Base-by-base conservation (phyloP, 805 yeast genomes). In the Nakazawaea peltata region DNA sequence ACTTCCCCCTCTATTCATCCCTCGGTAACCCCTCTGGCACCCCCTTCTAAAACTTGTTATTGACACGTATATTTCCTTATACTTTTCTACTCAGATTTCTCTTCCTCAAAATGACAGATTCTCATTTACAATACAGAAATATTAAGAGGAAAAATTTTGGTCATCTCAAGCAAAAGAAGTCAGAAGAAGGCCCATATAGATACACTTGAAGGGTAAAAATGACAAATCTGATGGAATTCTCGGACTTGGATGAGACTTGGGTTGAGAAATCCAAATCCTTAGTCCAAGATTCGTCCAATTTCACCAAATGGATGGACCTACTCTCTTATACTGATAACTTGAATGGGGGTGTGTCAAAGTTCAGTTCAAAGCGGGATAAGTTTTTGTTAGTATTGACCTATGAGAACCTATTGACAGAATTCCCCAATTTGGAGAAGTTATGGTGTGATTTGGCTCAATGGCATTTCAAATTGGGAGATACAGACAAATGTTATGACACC, bases 401-500 rank as follows among this genome's bases (percentile, higher is more conserved):
- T 43, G 59, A 58, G 29, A 59, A 65, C 26, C 48, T 75, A 11
- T 54, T 77, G 12, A 49, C 50, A 1, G 59, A 62, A 31, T 76
- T 54, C 44, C 83, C 84, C 0, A 49, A 56, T 4, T 51, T 68
- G 21, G 73, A 67, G 41, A 70, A 69, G 30, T 72, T 72, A 45
- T 77, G 83, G 83, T 53, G 71, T n/a, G 59, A 66, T 26, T 74
- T 57, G 48, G 79, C 81, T 0, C 46, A 53, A 3, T 56, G 67
- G 62, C 68, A 66, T 43, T 69, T 63, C 43, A 54, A 51, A 22
- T 47, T 71, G 21, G 76, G 74, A 1, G 46, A 60, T 32, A 59
- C 71, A 1, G 54, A 52, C 0, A 37, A 41, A 3, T 64, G 74
- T 2, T 50, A 51, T 2, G 41, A 38, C 2, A 50, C 72, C 2